These are phyloP conservation scores for Penicillium decumbens DNA, from an alignment of 2,329 filamentous ascomycete species.

Conservation along the genomic window DNA sequence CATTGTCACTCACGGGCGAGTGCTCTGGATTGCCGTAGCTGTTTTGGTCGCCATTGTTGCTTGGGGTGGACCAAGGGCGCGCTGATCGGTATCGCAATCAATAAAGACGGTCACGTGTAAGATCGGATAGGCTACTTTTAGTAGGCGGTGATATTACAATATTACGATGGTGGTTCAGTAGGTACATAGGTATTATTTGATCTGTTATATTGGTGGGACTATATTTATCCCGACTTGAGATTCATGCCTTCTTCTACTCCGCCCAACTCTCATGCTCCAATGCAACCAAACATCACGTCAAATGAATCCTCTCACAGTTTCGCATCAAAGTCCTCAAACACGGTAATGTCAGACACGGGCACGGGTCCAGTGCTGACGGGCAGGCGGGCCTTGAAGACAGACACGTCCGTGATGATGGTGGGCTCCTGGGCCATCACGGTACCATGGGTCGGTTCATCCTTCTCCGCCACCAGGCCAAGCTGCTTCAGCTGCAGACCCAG, in stretches of 20 bases:
- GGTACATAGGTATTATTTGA: neutral
- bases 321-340: conserved; percentile 78
- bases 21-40: conserved; percentile 69
- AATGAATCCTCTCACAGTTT: conserved; percentile 60
- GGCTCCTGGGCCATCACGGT: conserved; percentile 38
- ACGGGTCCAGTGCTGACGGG: conserved; percentile 66
- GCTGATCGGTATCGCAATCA: conserved; percentile 14
- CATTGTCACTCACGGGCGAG: conserved; percentile 52
- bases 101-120: neutral
- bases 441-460: conserved; percentile 35
- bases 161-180: neutral
- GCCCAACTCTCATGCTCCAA: neutral
- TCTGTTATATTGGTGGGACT: no score
- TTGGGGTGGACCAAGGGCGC: neutral
- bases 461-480: conserved; percentile 39
- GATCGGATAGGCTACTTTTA: no score
- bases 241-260: neutral
- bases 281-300: conserved; percentile 1
- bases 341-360: conserved; percentile 68
- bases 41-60: conserved; percentile 75
- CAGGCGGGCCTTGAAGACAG: conserved; percentile 72
- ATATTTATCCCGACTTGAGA: neutral
- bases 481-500: conserved; percentile 44
- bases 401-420: conserved; percentile 69
- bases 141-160: neutral